Evolutionary conservation across 192 early-diverging fungal genomes (phyloP), one percentile per base, ranked within the genome.

Genomic region (Glomus cerebriforme): DNA sequence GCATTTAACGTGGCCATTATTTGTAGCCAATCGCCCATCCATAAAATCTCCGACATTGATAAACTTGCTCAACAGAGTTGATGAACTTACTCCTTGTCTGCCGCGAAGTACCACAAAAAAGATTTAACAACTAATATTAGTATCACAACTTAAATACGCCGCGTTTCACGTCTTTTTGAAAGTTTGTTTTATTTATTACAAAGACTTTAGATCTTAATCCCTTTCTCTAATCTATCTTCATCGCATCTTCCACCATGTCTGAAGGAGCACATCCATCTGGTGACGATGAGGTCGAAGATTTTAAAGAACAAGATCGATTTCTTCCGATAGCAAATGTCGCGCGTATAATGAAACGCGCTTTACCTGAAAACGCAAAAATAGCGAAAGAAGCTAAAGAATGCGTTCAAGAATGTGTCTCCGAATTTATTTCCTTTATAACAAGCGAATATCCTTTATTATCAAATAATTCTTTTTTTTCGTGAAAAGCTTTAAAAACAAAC

Each of bases 371-470:
- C 84, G 95, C 96, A 37, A 99, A 99, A 80, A 96, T 99, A 70
- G 95, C 97, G 26, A 98, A 98, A 79, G 98, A 99, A 71, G 97
- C 98, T 59, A 99, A 99, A 81, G 96, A 96, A 73, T 95, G 94
- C 67, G 91, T 97, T 0, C 93, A 96, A 86, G 97, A 99, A 81
- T 99, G 97, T 82, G 98, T 98, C 8, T 95, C 94, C 24, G 98
- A 99, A 86, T 99, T 99, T 82, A 98, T 99, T 82, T 92, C 94
- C 27, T 99, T 99, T 79, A 93, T 99, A 59, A 98, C 98, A 24
- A 96, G 95, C 80, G 98, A 99, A 92, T 91, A 92, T 93, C 78
- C 83, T 84, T 82, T 67, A 34, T 22, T 67, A 37, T 34, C 8
- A 17, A 19, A 54, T 54, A 22, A 5, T 17, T 54, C 6, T 54